These are phyloP conservation scores for Cyberlindnera xylosilytica DNA, from an alignment of 805 yeast species.

Conservation along the genomic window DNA sequence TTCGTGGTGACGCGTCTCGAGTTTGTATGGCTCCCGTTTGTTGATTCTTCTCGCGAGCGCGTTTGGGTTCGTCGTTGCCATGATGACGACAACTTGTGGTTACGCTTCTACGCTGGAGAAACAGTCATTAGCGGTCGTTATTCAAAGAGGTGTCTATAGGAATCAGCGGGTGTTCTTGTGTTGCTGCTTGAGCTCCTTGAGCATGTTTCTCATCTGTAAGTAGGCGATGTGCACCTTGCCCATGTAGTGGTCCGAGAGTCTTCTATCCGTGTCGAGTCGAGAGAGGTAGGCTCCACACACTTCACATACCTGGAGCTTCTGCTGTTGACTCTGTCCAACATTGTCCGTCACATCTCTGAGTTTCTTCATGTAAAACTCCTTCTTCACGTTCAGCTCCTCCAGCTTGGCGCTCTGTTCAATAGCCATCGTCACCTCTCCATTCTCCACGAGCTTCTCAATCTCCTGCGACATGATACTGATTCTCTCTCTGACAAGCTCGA, in stretches of 20 bases:
- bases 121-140: background rate
- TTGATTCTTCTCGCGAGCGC: too few species aligned
- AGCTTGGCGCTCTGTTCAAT: conserved; percentile 46
- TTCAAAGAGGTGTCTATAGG: too few species aligned
- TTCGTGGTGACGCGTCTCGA: too few species aligned
- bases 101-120: too few species aligned
- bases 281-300: conserved; percentile 88
- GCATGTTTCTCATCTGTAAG: conserved; percentile 62
- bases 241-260: conserved; percentile 84
- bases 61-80: too few species aligned
- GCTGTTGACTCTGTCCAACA: conserved; percentile 83
- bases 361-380: conserved; percentile 51
- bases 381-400: conserved; percentile 42
- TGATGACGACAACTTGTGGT: too few species aligned
- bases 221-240: conserved; percentile 87
- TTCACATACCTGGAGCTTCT: conserved; percentile 85
- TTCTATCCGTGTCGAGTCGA: conserved; percentile 78
- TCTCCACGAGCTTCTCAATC: conserved; percentile 47
- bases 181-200: conserved; percentile 22
- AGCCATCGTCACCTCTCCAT: conserved; percentile 49
- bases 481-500: conserved; percentile 59
- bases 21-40: too few species aligned
- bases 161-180: conserved; percentile 2
- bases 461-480: conserved; percentile 70
- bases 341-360: conserved; percentile 63